A percentile compares a stretch with the other conserved stretches of the same genome.
These are phyloP conservation scores for Fusarium sp. DNA, from an alignment of 2,329 filamentous ascomycete genomes.

Conservation along the genomic window DNA sequence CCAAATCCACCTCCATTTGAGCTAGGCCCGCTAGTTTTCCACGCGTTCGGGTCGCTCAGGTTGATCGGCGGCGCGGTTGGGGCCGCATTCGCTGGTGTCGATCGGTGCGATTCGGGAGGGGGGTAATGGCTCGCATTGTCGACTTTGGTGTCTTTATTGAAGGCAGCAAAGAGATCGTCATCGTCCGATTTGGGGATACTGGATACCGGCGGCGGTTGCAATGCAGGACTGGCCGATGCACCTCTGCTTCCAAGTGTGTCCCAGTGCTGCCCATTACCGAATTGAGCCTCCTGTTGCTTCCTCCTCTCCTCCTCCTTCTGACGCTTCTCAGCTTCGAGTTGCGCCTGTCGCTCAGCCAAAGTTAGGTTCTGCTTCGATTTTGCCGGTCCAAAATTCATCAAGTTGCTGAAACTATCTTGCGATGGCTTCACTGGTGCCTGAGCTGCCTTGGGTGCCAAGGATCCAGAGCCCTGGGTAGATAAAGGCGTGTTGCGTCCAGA, in stretches of 20 bases:
- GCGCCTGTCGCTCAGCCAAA: constrained; percentile 80
- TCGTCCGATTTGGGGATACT: constrained; percentile 55
- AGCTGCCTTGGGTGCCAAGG: constrained; percentile 56
- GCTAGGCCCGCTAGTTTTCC: constrained; percentile 52
- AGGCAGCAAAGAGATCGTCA: constrained; percentile 74
- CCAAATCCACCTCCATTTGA: constrained; percentile 53
- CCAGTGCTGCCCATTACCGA: constrained; percentile 81
- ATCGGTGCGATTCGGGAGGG: constrained; percentile 57
- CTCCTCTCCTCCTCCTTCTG: constrained; percentile 79
- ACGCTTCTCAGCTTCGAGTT: constrained; percentile 71
- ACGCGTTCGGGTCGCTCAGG: constrained; percentile 65
- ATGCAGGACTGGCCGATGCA: constrained; percentile 53
- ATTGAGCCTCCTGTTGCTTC: constrained; percentile 79
- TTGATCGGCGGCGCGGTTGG: constrained; percentile 55
- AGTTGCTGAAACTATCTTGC: constrained; percentile 81
- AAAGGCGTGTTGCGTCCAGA: constrained; percentile 69
- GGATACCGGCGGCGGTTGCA: constrained; percentile 35
- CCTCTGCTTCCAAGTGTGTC: constrained; percentile 72
- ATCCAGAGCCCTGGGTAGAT: constrained; percentile 60
- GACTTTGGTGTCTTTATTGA: constrained; percentile 73
- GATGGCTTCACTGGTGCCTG: constrained; percentile 60
- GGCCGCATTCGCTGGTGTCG: constrained; percentile 55
- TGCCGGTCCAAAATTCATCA: constrained; percentile 69
- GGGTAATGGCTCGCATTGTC: constrained; percentile 73
- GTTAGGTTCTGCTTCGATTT: constrained; percentile 77